phyloP scores from a whole-genome alignment of 2,329 filamentous ascomycete genomes.

The Albifimbria verrucaria region DNA sequence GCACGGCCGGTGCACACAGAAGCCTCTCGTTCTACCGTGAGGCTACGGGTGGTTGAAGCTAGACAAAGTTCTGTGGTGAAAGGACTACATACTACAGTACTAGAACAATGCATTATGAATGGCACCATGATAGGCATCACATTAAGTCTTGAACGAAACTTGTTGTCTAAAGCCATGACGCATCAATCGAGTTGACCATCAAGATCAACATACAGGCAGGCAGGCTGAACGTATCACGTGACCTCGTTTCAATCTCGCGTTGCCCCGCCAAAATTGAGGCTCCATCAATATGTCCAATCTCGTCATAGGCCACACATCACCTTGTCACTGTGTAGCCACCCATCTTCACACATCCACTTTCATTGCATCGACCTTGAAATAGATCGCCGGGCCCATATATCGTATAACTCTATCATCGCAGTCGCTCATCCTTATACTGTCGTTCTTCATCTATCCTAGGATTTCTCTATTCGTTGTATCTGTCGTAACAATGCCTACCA shows the following conservation, averaged over 20 bases:
- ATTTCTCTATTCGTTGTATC: conserved; percentile 5
- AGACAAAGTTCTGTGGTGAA: too few relatives aligned
- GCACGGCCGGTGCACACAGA: conserved; percentile 71
- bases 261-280: conserved; percentile 47
- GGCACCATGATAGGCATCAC: too few relatives aligned
- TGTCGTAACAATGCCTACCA: conserved; percentile 43
- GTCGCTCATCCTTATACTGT: too few relatives aligned
- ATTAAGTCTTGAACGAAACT: too few relatives aligned
- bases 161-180: too few relatives aligned
- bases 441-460: neutral
- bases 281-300: conserved; percentile 6
- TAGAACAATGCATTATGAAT: too few relatives aligned
- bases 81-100: too few relatives aligned
- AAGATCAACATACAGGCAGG: too few relatives aligned
- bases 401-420: neutral
- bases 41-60: conserved; percentile 62
- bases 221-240: conserved; percentile 46
- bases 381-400: neutral
- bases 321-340: conserved; percentile 8
- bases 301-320: conserved; percentile 16
- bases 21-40: conserved; percentile 82
- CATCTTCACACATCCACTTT: conserved; percentile 6
- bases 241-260: conserved; percentile 46
- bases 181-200: too few relatives aligned
- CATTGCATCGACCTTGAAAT: neutral